phyloP scores from a whole-genome alignment of 352 stramenopile genomes.

The Aphanomyces cochlioides region DNA sequence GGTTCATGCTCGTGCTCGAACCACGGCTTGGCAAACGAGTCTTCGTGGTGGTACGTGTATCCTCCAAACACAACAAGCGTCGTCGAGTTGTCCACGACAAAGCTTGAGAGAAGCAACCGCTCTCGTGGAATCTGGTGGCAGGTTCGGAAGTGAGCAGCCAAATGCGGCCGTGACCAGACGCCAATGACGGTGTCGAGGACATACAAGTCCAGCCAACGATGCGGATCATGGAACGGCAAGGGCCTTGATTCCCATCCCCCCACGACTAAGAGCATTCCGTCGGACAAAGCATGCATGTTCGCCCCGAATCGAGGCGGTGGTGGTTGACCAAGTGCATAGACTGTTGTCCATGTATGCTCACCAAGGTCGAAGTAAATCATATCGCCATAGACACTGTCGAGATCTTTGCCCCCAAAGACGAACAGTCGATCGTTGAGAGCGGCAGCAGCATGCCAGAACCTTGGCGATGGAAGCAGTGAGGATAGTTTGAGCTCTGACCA shows the following conservation, averaged over 20 bases:
- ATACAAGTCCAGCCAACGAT: conserved; percentile 38
- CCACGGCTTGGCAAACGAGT: not conserved
- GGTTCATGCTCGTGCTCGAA: conserved; percentile 15
- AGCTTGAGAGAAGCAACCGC: conserved; percentile 51
- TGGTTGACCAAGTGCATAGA: conserved; percentile 4
- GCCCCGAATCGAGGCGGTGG: conserved; percentile 23
- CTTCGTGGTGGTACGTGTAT: conserved; percentile 37
- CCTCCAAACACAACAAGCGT: conserved; percentile 52
- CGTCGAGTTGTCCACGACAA: conserved; percentile 34
- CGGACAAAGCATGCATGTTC: not conserved
- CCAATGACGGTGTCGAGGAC: conserved; percentile 47
- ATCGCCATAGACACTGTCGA: conserved; percentile 25
- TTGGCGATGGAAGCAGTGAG: not conserved
- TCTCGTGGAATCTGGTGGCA: conserved; percentile 35
- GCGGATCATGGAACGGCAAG: conserved; percentile 1
- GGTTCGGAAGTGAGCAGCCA: conserved; percentile 42
- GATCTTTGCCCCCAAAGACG: conserved; percentile 26
- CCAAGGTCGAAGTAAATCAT: not conserved
- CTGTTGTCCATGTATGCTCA: not conserved
- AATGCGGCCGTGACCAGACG: conserved; percentile 48
- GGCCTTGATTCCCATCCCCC: conserved; percentile 18
- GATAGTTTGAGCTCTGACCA: not conserved
- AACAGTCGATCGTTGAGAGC: not conserved
- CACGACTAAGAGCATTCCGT: conserved; percentile 5
- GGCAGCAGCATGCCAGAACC: conserved; percentile 21